These are phyloP conservation scores for Globisporangium radiosum DNA, from an alignment of 352 stramenopile genomes.

Conservation along the genomic window DNA sequence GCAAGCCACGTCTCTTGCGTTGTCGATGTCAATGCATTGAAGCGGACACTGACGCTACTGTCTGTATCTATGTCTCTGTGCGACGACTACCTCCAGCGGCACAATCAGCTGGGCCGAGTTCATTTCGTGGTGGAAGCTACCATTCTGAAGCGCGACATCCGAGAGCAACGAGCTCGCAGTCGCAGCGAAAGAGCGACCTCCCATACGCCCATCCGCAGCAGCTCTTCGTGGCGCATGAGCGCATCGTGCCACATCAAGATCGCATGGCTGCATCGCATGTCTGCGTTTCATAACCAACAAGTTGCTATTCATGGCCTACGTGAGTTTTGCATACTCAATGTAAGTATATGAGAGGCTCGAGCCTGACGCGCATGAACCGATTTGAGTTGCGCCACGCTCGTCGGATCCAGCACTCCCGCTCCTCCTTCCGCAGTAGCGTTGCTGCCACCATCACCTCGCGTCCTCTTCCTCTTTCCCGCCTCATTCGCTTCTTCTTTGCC, in stretches of 20 bases:
- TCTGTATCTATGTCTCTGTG: not conserved
- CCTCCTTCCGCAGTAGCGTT: not conserved
- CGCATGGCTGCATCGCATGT: constrained; percentile 4
- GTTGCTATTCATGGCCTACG: not conserved
- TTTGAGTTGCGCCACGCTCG: constrained; percentile 9
- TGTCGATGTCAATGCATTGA: too few relatives aligned
- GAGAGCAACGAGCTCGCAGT: too few relatives aligned
- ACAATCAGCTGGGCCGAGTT: constrained; percentile 68
- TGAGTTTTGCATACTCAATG: too few relatives aligned
- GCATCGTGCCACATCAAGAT: not conserved
- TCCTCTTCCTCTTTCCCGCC: not conserved
- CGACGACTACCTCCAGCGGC: constrained; percentile 22
- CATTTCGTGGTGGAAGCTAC: constrained; percentile 74
- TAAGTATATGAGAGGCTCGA: not conserved
- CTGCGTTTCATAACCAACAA: constrained; percentile 21
- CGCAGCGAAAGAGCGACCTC: too few relatives aligned
- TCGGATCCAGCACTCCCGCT: too few relatives aligned
- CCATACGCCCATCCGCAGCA: too few relatives aligned
- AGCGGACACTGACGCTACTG: not conserved
- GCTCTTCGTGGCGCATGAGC: too few relatives aligned
- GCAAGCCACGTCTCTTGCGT: too few relatives aligned
- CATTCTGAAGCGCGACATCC: constrained; percentile 25
- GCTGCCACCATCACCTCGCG: too few relatives aligned
- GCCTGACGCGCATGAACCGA: constrained; percentile 9
- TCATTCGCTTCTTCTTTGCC: not conserved